Base-by-base conservation (phyloP, 2,329 filamentous ascomycete genomes). In the Beauveria sp. region DNA sequence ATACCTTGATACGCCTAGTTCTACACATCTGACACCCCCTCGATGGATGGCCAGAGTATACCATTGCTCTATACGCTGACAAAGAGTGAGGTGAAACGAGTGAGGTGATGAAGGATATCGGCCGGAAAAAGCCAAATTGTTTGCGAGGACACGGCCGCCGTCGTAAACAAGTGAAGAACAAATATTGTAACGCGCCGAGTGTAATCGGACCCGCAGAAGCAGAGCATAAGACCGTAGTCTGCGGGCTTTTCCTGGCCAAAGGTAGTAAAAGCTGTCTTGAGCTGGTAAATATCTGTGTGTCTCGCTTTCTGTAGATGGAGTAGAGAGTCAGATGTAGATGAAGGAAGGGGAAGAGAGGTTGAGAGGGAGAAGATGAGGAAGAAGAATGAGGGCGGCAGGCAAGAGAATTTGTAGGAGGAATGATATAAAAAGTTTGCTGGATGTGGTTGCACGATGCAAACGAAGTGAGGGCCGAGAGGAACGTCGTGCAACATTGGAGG, bases 1-100 rank as follows among this genome's bases (percentile, higher is more conserved):
- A 65, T 78, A 88, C 88, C 81, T 90, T 90, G 70, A 91, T 90
- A 67, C 87, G 81, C 65, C 88, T 81, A 42, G 82, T 87, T 70
- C 87, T 83, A 71, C 88, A 91, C 83, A 87, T 90, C 75, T 89
- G 87, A 68, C 88, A 91, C 67, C 87, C 88, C 74, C 79, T 76
- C 1, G 85, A 87, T 68, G 86, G 83, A 73, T 86, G 86, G 47
- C 85, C 85, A 64, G 82, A 85, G 67, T 86, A 87, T 14, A 86
- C 85, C 85, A 87, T 87, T 65, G 63, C 74, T 72, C 62, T 49
- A 46, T 22, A 42, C 40, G 42, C 14, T 58, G 22, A 26, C 24
- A 34, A 34, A 34, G 30, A 12, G 30, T 34, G 30, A 30, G 28
- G 9, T 10, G 2, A 34, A 34, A 34, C 12, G 30, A 34, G 30